Evolutionary conservation across 139 green algal species (phyloP).

Genomic region (Chlorella sp.): DNA sequence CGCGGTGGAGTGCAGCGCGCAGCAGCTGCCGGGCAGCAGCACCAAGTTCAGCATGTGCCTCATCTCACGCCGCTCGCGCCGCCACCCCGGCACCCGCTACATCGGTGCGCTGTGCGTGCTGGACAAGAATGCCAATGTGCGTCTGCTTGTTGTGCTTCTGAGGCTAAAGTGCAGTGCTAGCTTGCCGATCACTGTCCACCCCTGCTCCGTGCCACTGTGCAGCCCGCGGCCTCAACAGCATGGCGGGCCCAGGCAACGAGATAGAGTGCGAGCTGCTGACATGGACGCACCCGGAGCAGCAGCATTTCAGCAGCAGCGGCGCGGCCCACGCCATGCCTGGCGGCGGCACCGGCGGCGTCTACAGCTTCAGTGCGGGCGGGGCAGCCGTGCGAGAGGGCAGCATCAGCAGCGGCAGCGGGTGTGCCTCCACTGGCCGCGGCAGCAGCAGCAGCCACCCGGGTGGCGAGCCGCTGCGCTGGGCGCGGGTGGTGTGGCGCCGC

Average conservation of each 20-base stretch:
- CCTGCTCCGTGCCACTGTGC: neutral
- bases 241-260: slow-evolving; percentile 93
- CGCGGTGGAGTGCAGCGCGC: slow-evolving; percentile 76
- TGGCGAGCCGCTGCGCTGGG: slow-evolving; percentile 56
- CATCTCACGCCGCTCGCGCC: slow-evolving; percentile 75
- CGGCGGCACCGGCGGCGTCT: neutral
- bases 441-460: neutral
- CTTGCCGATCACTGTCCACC: no score
- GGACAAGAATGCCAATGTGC: neutral
- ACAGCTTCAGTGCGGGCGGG: neutral
- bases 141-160: neutral
- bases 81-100: slow-evolving; percentile 94
- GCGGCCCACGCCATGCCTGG: neutral
- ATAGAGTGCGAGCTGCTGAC: slow-evolving; percentile 96
- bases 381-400: no score
- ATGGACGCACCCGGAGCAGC: slow-evolving; percentile 53
- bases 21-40: slow-evolving; percentile 68
- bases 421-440: neutral
- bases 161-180: no score
- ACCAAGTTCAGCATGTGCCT: slow-evolving; percentile 69
- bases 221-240: slow-evolving; percentile 91
- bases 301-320: neutral
- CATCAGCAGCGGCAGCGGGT: neutral
- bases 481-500: slow-evolving; percentile 82
- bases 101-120: slow-evolving; percentile 47